Evolutionary conservation across 495 filamentous ascomycete genomes (phyloP).

Genomic region (Penicillium maclennaniae): DNA sequence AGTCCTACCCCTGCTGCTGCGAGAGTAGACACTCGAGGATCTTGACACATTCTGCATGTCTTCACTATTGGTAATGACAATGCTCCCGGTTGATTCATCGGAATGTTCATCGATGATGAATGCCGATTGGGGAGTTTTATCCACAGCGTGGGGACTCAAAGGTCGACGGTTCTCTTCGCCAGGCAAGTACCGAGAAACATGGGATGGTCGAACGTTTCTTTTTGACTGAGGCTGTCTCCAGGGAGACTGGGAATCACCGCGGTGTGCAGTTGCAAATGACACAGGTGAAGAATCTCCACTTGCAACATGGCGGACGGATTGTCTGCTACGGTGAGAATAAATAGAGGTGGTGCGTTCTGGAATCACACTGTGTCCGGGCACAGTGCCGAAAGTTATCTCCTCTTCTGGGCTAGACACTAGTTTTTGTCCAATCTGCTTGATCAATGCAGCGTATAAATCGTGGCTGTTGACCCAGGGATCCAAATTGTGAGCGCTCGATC

Average conservation of each 20-base stretch:
- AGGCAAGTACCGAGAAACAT: background rate
- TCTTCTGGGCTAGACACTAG: conserved; percentile 25
- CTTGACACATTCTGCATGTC: conserved; percentile 6
- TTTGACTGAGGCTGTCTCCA: conserved; percentile 4
- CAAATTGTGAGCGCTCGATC: conserved; percentile 13
- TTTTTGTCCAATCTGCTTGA: conserved; percentile 56
- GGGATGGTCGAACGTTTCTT: background rate
- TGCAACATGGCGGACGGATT: conserved; percentile 29
- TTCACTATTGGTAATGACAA: conserved; percentile 14
- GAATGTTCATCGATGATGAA: conserved; percentile 10
- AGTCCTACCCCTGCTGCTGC: conserved; percentile 47
- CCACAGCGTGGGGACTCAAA: background rate
- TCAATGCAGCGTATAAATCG: conserved; percentile 68
- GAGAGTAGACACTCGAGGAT: conserved; percentile 55
- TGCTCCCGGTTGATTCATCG: conserved; percentile 20
- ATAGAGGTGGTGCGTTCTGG: conserved; percentile 32
- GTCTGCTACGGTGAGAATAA: conserved; percentile 27
- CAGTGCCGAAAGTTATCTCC: conserved; percentile 29
- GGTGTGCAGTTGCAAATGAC: conserved; percentile 31
- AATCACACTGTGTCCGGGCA: conserved; percentile 30
- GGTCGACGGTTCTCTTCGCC: conserved; percentile 1
- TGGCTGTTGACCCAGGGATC: conserved; percentile 53
- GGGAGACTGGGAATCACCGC: conserved; percentile 22
- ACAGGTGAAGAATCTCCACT: conserved; percentile 30
- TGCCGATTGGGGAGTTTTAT: background rate